Evolutionary conservation across 2,329 filamentous ascomycete genomes (phyloP).

Genomic region (Simplicillium aogashimaense): DNA sequence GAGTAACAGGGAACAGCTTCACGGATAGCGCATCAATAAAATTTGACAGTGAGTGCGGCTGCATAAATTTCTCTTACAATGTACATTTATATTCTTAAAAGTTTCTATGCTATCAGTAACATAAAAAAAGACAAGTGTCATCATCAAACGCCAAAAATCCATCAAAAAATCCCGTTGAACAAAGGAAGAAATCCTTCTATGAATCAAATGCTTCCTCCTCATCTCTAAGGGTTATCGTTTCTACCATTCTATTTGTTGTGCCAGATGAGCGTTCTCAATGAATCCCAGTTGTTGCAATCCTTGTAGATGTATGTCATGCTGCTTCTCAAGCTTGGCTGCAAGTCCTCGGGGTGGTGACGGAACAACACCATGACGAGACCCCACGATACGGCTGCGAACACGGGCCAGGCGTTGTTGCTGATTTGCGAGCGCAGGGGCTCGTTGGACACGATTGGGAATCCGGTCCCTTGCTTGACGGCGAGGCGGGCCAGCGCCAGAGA

Average conservation of each 20-base stretch:
- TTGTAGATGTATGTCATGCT: slow-evolving; percentile 98
- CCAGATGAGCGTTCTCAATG: slow-evolving; percentile 72
- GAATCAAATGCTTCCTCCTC: neutral
- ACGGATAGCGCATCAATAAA: too few relatives aligned
- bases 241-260: slow-evolving; percentile 59
- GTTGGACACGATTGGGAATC: slow-evolving; percentile 39
- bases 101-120: too few relatives aligned
- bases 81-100: too few relatives aligned
- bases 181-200: neutral
- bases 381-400: slow-evolving; percentile 87
- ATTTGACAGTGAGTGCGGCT: too few relatives aligned
- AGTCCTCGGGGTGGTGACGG: slow-evolving; percentile 78
- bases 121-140: too few relatives aligned
- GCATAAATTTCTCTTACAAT: too few relatives aligned
- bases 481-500: slow-evolving; percentile 76
- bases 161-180: neutral
- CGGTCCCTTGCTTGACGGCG: slow-evolving; percentile 55
- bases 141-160: too few relatives aligned
- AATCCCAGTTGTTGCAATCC: slow-evolving; percentile 84
- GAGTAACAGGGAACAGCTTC: too few relatives aligned
- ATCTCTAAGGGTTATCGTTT: neutral
- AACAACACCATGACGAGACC: slow-evolving; percentile 93
- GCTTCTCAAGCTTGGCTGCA: slow-evolving; percentile 83
- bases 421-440: slow-evolving; percentile 40
- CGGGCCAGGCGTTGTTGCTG: slow-evolving; percentile 73